Evolutionary conservation across 768 basidiomycete genomes (phyloP).

Genomic region (Chalciporus pseudorubinellus): DNA sequence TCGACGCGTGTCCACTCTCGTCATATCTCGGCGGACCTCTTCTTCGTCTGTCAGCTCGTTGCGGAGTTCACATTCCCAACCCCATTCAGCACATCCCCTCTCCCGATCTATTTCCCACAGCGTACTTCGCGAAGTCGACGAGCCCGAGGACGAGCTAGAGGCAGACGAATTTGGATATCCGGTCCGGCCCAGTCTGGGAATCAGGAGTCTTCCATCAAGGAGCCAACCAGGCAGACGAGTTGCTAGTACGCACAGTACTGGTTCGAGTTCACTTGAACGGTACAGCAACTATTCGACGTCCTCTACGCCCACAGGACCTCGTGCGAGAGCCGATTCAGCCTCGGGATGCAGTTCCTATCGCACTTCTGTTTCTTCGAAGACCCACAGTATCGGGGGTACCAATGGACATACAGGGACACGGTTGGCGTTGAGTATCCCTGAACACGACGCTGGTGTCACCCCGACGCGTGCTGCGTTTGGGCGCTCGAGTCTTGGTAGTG

Average conservation of each 20-base stretch:
- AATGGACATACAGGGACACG: constrained; percentile 6
- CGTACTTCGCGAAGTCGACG: constrained; percentile 32
- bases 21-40: constrained; percentile 47
- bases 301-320: constrained; percentile 3
- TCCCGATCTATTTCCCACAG: constrained; percentile 29
- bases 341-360: constrained; percentile 21
- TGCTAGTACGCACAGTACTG: constrained; percentile 18
- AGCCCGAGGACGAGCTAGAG: constrained; percentile 7
- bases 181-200: constrained; percentile 8
- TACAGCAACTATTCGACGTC: constrained; percentile 24
- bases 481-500: constrained; percentile 26
- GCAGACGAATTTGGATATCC: constrained; percentile 27
- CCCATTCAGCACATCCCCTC: constrained; percentile 15
- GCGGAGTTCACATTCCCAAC: constrained; percentile 16
- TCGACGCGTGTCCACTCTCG: constrained; percentile 56
- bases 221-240: constrained; percentile 22
- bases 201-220: constrained; percentile 23
- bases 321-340: constrained; percentile 13
- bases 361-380: constrained; percentile 13
- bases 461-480: constrained; percentile 30
- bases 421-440: constrained; percentile 30
- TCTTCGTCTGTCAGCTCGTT: constrained; percentile 38
- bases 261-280: constrained; percentile 22
- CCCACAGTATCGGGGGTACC: background rate
- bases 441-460: constrained; percentile 29